Percentiles rank a stretch among this genome's conserved stretches.
These are phyloP conservation scores for Ziziphus jujuba DNA, from an alignment of 306 rosid genomes.

Conservation along the genomic window DNA sequence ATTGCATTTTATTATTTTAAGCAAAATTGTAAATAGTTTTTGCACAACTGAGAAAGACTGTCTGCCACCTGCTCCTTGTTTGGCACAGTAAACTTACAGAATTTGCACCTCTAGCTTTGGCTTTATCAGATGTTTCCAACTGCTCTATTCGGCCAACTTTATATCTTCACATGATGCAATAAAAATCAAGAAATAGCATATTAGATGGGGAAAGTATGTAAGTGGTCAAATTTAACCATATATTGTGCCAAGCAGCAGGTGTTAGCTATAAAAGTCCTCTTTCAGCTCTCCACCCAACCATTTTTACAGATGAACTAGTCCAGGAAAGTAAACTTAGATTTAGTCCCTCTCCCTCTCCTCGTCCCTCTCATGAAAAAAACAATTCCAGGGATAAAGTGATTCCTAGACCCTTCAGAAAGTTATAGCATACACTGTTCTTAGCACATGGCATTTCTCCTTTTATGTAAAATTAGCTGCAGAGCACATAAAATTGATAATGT, in stretches of 20 bases:
- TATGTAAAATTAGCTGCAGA: neutral
- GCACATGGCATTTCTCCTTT: neutral
- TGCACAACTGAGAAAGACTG: neutral
- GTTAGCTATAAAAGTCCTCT: neutral
- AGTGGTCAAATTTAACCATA: neutral
- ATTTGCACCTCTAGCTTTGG: conserved; percentile 75
- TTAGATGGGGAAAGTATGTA: neutral
- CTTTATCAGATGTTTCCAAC: conserved; percentile 79
- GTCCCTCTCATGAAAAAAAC: no score
- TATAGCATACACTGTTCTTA: no score
- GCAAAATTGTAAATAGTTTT: no score
- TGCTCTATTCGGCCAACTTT: conserved; percentile 98
- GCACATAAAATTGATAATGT: neutral
- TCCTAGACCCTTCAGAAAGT: no score
- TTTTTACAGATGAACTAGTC: neutral
- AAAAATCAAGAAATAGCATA: conserved; percentile 1
- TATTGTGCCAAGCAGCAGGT: neutral
- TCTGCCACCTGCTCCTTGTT: neutral
- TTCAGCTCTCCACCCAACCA: neutral
- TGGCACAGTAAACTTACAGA: conserved; percentile 66
- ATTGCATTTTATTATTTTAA: no score
- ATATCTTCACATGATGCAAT: conserved; percentile 52
- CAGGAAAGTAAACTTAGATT: neutral
- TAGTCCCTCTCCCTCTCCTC: neutral
- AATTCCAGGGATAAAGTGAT: no score